Percentiles rank a stretch among this genome's conserved stretches.
Evolutionary conservation across 176 grass and related monocot genomes (phyloP).

Genomic region (Olyra latifolia): DNA sequence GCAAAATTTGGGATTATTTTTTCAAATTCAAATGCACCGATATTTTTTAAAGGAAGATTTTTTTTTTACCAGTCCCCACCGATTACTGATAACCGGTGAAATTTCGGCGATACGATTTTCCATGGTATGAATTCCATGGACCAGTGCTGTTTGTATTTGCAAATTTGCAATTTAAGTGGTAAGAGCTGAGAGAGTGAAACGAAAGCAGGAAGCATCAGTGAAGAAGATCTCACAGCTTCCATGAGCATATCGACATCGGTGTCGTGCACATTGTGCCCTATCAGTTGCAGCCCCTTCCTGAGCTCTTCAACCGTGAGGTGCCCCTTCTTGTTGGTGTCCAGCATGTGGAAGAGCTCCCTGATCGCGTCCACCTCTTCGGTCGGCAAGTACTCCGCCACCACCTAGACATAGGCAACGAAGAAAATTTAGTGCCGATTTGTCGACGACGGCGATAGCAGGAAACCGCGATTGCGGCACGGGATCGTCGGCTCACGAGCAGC

Average conservation of each 20-base stretch:
- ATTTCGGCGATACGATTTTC: too few relatives aligned
- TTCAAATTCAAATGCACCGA: too few relatives aligned
- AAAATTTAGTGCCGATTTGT: background rate
- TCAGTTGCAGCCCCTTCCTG: conserved; percentile 59
- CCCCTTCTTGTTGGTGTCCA: conserved; percentile 86
- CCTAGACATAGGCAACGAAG: conserved; percentile 41
- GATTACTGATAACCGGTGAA: too few relatives aligned
- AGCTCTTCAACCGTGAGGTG: conserved; percentile 79
- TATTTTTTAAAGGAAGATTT: too few relatives aligned
- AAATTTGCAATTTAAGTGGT: background rate
- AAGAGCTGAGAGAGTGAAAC: background rate
- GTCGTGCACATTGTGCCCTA: conserved; percentile 61
- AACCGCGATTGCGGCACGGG: background rate
- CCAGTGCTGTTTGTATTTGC: background rate
- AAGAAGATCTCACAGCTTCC: conserved; percentile 68
- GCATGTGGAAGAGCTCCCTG: conserved; percentile 75
- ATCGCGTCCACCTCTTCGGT: conserved; percentile 67
- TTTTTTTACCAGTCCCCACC: too few relatives aligned
- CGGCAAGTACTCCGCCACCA: conserved; percentile 76
- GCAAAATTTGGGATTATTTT: too few relatives aligned
- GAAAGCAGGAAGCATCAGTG: background rate
- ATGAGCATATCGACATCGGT: conserved; percentile 78
- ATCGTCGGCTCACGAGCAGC: conserved; percentile 44
- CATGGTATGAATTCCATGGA: background rate
- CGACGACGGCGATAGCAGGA: background rate